phyloP scores from a whole-genome alignment of 108 stramenopile species.

The Nitzschia sp. region DNA sequence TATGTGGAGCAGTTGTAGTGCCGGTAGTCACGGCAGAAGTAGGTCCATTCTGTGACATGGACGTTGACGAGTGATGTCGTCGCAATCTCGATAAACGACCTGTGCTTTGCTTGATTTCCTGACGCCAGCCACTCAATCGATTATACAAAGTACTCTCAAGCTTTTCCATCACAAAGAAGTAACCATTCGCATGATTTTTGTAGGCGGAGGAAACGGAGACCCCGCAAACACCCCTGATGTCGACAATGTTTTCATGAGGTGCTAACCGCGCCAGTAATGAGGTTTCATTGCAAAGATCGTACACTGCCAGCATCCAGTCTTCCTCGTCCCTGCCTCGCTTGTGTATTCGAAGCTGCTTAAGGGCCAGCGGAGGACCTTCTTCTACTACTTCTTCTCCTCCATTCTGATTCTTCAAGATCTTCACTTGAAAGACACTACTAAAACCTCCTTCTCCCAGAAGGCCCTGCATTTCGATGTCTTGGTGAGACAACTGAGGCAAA shows the following conservation, averaged over 20 bases:
- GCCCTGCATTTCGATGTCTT: not conserved
- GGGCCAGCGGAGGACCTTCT: no score
- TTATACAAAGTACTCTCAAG: not conserved
- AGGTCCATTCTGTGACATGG: not conserved
- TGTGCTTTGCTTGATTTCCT: not conserved
- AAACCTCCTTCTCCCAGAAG: slow-evolving; percentile 18
- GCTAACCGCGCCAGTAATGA: slow-evolving; percentile 1
- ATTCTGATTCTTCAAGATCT: not conserved
- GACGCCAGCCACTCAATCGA: slow-evolving; percentile 8
- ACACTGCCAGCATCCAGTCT: slow-evolving; percentile 19
- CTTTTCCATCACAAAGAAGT: slow-evolving; percentile 14
- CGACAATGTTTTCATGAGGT: slow-evolving; percentile 7
- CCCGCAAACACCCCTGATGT: slow-evolving; percentile 1
- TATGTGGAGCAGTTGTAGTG: not conserved
- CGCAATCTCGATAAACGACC: not conserved
- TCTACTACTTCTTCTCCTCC: not conserved
- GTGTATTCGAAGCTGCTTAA: slow-evolving; percentile 3
- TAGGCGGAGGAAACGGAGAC: slow-evolving; percentile 1
- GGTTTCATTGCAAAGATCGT: slow-evolving; percentile 16
- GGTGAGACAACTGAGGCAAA: not conserved
- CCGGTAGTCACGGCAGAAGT: not conserved
- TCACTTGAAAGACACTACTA: slow-evolving; percentile 4
- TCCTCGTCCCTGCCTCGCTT: slow-evolving; percentile 9
- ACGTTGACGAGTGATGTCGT: no score
- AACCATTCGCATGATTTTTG: not conserved